Evolutionary conservation across 495 filamentous ascomycete genomes (phyloP), one percentile per base, ranked within the genome.

Genomic region (Talaromyces ruber): DNA sequence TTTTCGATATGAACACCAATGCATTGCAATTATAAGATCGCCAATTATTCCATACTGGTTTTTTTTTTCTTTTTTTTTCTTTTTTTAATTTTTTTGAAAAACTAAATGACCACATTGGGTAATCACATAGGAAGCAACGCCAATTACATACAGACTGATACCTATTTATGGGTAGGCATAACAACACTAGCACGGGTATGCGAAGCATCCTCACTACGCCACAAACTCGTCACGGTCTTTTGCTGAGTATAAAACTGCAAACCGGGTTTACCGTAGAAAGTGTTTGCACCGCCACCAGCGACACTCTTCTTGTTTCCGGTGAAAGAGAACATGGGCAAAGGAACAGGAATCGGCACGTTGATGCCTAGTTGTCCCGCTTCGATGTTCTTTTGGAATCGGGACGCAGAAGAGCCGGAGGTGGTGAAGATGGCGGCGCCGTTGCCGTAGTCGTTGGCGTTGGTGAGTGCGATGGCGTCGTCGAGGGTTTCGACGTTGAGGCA

Each of bases 231-330:
- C 58, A 98, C 93, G 22, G 94, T 98, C 87, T 98, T 97, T 68
- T 87, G 82, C 81, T 98, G 94, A 14, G 94, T 98, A 70, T 96
- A 98, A 72, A 98, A 98, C 62, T 88, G 86, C 67, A 98, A 66
- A 4, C 93, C 94, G 16, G 91, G 88, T 74, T 91, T 89, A 58
- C 94, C 94, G 69, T 98, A 98, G 70, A 98, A 98, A 9, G 91
- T 93, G 76, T 87, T 96, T 43, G 90, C 92, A 61, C 94, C 93
- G 24, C 93, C 92, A 43, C 94, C 94, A 0, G 94, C 94, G 54
- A 98, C 82, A 71, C 88, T 93, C 81, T 88, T 92, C 87, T 98
- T 98, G 76, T 98, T 98, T 59, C 94, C 94, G 21, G 94, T 98
- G 78, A 98, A 98, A 58, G 85, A 89, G 77, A 97, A 98, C 90